phyloP scores from a whole-genome alignment of 83 land plant species.

The Picea mariana region DNA sequence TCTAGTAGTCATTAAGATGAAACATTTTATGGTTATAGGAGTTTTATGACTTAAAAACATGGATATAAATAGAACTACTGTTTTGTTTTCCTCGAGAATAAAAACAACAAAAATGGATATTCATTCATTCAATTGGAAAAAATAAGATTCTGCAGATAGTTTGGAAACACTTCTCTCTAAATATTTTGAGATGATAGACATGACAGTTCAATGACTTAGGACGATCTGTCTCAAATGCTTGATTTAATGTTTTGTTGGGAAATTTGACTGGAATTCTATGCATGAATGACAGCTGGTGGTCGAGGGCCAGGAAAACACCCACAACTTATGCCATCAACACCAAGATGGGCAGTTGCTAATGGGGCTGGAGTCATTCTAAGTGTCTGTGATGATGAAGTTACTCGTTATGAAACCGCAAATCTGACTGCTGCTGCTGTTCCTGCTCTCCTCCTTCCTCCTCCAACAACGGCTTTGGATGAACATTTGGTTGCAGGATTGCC shows the following conservation, averaged over 20 bases:
- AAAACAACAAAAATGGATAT: neutral
- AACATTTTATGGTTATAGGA: neutral
- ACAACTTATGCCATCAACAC: conserved; percentile 92
- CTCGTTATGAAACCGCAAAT: conserved; percentile 87
- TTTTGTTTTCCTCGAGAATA: neutral
- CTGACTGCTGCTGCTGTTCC: conserved; percentile 94
- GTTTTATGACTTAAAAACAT: neutral
- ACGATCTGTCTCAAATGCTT: neutral
- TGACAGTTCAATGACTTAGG: neutral
- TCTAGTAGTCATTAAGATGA: neutral
- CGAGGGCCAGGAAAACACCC: conserved; percentile 90
- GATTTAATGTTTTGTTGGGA: neutral
- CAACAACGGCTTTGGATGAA: conserved; percentile 88
- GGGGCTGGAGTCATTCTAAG: conserved; percentile 94
- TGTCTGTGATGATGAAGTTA: conserved; percentile 93
- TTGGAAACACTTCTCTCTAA: neutral
- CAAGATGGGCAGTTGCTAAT: conserved; percentile 97
- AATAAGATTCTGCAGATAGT: neutral
- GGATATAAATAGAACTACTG: neutral
- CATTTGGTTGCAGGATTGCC: conserved; percentile 95
- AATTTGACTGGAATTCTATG: conserved; percentile 3
- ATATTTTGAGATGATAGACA: neutral
- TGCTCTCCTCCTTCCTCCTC: conserved; percentile 91
- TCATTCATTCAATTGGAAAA: neutral
- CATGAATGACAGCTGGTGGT: conserved; percentile 46